Evolutionary conservation across 2,329 filamentous ascomycete genomes (phyloP).

Genomic region (Colletotrichum gigasporum): DNA sequence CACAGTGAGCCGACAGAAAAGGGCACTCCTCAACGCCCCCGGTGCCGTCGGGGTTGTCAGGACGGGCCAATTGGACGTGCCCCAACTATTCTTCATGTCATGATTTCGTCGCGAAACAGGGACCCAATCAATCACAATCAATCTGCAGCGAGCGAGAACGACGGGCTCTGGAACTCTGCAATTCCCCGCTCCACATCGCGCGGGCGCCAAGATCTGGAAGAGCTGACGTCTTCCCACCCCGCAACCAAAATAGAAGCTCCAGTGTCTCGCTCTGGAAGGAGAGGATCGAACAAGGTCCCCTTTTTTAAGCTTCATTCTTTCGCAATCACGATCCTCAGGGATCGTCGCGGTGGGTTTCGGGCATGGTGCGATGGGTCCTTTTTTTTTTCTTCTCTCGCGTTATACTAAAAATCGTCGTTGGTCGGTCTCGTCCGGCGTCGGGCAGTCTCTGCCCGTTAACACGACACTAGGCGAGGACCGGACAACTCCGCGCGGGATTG

Average conservation of each 20-base stretch:
- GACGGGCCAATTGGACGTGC: not conserved
- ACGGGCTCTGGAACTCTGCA: not conserved
- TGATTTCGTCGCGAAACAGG: not conserved
- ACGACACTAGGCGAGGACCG: no score
- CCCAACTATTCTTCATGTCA: not conserved
- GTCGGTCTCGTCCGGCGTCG: no score
- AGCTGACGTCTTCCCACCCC: constrained; percentile 4
- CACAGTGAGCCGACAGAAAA: not conserved
- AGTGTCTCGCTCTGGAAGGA: no score
- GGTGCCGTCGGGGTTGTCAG: no score
- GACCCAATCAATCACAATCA: constrained; percentile 2
- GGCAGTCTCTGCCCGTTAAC: no score
- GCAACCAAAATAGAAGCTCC: constrained; percentile 12
- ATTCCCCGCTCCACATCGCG: not conserved
- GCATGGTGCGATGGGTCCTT: no score
- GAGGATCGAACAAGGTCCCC: not conserved
- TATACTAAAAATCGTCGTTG: no score
- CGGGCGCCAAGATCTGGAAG: constrained; percentile 1
- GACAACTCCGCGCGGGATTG: not conserved
- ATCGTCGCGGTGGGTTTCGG: not conserved
- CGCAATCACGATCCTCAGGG: not conserved
- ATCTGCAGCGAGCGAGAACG: not conserved
- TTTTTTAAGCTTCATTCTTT: not conserved
- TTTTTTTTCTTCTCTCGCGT: no score
- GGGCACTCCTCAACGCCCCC: not conserved